These are phyloP conservation scores for Cladosporium austrohemisphaericum DNA, from an alignment of 2,329 filamentous ascomycete genomes.

Conservation along the genomic window DNA sequence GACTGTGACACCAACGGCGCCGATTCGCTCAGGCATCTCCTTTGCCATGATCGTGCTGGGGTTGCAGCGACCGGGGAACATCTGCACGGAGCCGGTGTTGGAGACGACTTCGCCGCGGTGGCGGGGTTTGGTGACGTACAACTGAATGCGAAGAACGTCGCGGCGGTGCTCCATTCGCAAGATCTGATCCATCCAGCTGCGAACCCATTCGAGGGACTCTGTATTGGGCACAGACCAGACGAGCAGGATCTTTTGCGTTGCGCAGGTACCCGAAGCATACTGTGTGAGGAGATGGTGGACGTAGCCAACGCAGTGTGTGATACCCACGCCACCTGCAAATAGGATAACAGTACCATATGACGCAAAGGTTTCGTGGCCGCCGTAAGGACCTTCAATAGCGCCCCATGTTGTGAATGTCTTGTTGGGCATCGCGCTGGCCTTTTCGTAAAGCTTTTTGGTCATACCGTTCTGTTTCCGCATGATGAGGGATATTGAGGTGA, in stretches of 20 bases:
- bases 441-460: conserved; percentile 66
- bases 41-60: conserved; percentile 55
- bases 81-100: conserved; percentile 57
- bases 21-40: conserved; percentile 53
- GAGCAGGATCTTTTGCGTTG: conserved; percentile 67
- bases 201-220: conserved; percentile 61
- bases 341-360: conserved; percentile 76
- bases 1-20: conserved; percentile 59
- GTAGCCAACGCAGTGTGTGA: conserved; percentile 75
- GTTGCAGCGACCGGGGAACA: conserved; percentile 58
- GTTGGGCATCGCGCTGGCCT: conserved; percentile 58
- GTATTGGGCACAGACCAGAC: conserved; percentile 77
- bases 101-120: conserved; percentile 52
- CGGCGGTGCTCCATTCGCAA: conserved; percentile 56
- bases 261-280: conserved; percentile 64
- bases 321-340: conserved; percentile 76
- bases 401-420: conserved; percentile 62
- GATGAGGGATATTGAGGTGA: conserved; percentile 61
- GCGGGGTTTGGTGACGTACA: conserved; percentile 61
- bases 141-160: conserved; percentile 56
- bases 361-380: conserved; percentile 65
- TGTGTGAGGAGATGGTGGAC: conserved; percentile 68
- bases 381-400: conserved; percentile 72
- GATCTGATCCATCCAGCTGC: conserved; percentile 63
- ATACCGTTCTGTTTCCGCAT: conserved; percentile 71